phyloP scores from a whole-genome alignment of 345 rosid genomes.

The Cardamine occulta region DNA sequence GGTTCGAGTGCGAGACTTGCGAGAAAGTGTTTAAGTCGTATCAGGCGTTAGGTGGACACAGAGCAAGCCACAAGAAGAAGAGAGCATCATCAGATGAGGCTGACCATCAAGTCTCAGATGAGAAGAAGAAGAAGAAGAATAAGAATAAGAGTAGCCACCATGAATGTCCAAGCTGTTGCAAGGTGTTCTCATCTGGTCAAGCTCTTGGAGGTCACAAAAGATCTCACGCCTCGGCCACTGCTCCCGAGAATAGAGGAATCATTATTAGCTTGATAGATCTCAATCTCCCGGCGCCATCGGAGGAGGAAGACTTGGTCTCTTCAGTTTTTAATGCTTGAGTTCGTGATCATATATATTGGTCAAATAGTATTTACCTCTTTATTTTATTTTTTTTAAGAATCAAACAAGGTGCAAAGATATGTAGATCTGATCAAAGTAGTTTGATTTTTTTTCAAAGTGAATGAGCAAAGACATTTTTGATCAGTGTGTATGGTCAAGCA shows the following conservation, averaged over 20 bases:
- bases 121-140: constrained; percentile 28
- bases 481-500: neutral
- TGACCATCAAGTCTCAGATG: constrained; percentile 15
- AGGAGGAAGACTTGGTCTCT: constrained; percentile 54
- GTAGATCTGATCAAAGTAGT: neutral
- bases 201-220: constrained; percentile 95
- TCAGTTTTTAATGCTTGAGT: constrained; percentile 24
- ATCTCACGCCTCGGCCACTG: constrained; percentile 52
- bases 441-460: neutral
- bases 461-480: neutral
- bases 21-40: constrained; percentile 72
- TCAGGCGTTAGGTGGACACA: constrained; percentile 86
- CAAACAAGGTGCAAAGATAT: neutral
- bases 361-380: too few relatives aligned
- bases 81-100: too few relatives aligned
- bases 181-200: constrained; percentile 87
- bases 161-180: constrained; percentile 72
- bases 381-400: neutral
- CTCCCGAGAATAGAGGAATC: constrained; percentile 12
- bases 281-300: constrained; percentile 77
- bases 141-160: constrained; percentile 46
- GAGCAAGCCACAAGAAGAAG: constrained; percentile 83
- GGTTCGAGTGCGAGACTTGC: constrained; percentile 72
- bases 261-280: constrained; percentile 60
- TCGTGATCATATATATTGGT: neutral